Percentiles rank a stretch among this genome's conserved stretches.
Conservation (phyloP, 148 eudicot genomes). For the Hydrangea macrophylla region DNA sequence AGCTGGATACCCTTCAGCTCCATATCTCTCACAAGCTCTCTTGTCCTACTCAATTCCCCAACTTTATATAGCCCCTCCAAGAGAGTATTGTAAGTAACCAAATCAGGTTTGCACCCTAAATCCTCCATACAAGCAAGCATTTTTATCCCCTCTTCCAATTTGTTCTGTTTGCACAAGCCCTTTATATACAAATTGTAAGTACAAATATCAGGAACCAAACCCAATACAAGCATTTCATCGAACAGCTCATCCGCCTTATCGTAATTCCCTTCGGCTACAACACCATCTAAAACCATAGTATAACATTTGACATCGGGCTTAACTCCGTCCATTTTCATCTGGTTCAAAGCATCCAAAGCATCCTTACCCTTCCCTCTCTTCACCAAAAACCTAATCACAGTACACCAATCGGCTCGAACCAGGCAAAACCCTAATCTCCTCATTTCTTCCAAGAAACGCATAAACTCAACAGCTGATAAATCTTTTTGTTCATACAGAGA, state of each 20-base stretch:
- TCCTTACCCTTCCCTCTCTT: constrained; percentile 36
- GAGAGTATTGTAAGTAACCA: constrained; percentile 31
- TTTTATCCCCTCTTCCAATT: constrained; percentile 33
- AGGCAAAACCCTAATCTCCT: constrained; percentile 37
- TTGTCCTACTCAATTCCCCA: constrained; percentile 25
- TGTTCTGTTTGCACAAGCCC: constrained; percentile 47
- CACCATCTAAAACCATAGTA: constrained; percentile 39
- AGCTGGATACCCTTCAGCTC: constrained; percentile 22
- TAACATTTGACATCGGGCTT: constrained; percentile 44
- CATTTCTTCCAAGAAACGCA: constrained; percentile 36
- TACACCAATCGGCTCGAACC: constrained; percentile 33
- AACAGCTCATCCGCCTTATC: constrained; percentile 45
- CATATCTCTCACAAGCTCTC: constrained; percentile 35
- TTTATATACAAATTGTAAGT: constrained; percentile 49
- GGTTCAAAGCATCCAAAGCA: constrained; percentile 35
- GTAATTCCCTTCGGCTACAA: constrained; percentile 30
- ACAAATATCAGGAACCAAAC: constrained; percentile 48
- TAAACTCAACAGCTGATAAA: constrained; percentile 22
- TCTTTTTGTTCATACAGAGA: constrained; percentile 32
- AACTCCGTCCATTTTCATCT: constrained; percentile 47
- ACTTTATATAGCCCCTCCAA: constrained; percentile 35
- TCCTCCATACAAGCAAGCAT: constrained; percentile 49
- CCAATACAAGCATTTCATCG: constrained; percentile 54
- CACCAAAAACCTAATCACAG: constrained; percentile 43
- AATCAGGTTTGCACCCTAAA: constrained; percentile 42